phyloP scores from a whole-genome alignment of 2,329 filamentous ascomycete genomes.

The Neonectria sp. region DNA sequence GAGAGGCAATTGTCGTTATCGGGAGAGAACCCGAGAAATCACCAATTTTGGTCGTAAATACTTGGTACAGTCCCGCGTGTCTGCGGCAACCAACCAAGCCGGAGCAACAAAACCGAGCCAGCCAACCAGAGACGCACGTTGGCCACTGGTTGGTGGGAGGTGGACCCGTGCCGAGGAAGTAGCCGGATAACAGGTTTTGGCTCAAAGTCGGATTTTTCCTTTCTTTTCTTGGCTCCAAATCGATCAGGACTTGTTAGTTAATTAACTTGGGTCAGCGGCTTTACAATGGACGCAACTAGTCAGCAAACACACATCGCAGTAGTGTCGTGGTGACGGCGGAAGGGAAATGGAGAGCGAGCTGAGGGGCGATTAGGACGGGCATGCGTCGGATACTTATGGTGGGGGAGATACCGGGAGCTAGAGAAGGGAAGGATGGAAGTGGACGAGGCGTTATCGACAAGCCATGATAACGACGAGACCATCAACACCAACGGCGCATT shows the following conservation, averaged over 20 bases:
- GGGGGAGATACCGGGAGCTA: background rate
- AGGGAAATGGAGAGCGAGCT: background rate
- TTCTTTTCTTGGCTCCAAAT: background rate
- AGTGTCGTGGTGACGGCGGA: background rate
- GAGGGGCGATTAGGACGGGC: background rate
- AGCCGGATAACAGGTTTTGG: constrained; percentile 28
- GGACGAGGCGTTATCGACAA: background rate
- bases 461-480: background rate
- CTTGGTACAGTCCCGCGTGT: background rate
- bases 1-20: constrained; percentile 7
- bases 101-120: constrained; percentile 14
- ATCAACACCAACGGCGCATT: constrained; percentile 2
- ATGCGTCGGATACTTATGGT: background rate
- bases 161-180: constrained; percentile 45
- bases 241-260: background rate
- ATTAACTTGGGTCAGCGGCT: background rate
- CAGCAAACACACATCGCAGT: background rate
- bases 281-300: background rate
- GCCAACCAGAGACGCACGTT: constrained; percentile 40
- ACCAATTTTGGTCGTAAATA: background rate
- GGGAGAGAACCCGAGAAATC: background rate
- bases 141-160: constrained; percentile 43
- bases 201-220: background rate
- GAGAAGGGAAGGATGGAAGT: background rate
- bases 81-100: constrained; percentile 32